Evolutionary conservation across 352 stramenopile genomes (phyloP), one percentile per base, ranked within the genome.

Genomic region (Phytophthora rubi): DNA sequence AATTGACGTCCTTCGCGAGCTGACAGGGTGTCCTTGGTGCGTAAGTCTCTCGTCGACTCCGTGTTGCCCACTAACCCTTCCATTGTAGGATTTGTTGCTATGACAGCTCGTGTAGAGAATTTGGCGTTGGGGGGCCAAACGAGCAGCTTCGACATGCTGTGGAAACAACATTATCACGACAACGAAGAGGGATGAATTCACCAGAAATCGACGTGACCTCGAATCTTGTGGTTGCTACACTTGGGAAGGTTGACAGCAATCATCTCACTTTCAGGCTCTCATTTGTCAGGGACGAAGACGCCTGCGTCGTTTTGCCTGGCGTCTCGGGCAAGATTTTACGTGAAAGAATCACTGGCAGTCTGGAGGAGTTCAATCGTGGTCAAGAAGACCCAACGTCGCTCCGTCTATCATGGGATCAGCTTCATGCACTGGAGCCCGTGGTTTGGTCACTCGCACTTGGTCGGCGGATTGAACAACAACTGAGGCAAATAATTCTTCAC

Each of bases 21-120:
- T 91, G 13, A 81, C 81, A 9, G 81, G 83, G 3, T 59, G 65
- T 15, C 77, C 75, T 35, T 88, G 80, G 80, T 88, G 70, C 26
- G 66, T 39, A 42, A 32, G 52, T 2, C 32, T 42, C 3, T 21
- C 28, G 6, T 51, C 33, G n/a, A 12, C 15, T 48, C 18, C 15
- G 4, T 13, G 4, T 48, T 42, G 10, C 10, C 9, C 15, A 21
- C 39, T 63, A 71, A n/a, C 3, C 6, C 32, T 8, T 33, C 51
- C 2, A 30, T 0, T 44, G 18, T 35, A 75, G 68, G 62, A 52
- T 68, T 48, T 75, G 57, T 28, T 55, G 61, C 13, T 75, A 72
- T 57, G n/a, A 37, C 47, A 44, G 16, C 39, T 48, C 39, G 39
- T 48, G 5, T 9, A 1, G 6, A 2, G 39, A 48, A 6, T 5